A percentile compares a stretch with the other conserved stretches of the same genome.
These are phyloP conservation scores for Starmerella stellata DNA, from an alignment of 805 yeast species.

Conservation along the genomic window DNA sequence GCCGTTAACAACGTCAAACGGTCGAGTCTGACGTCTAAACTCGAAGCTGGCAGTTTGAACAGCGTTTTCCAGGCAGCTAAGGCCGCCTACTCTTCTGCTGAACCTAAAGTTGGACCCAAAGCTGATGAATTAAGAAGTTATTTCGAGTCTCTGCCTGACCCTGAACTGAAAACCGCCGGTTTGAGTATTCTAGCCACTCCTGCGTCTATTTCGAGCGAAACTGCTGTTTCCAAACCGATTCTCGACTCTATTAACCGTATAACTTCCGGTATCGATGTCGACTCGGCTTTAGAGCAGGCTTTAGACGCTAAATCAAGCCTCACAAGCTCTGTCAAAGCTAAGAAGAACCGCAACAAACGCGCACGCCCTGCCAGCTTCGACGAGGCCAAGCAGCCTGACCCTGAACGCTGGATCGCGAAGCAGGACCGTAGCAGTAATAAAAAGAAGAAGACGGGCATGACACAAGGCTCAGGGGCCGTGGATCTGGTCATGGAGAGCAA, in stretches of 20 bases:
- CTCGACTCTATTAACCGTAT: conserved; percentile 12
- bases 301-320: background rate
- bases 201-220: background rate
- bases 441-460: conserved; percentile 36
- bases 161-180: conserved; percentile 2
- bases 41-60: background rate
- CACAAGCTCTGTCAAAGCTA: background rate
- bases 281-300: conserved; percentile 4
- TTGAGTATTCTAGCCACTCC: conserved; percentile 6
- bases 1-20: background rate
- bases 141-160: background rate
- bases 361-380: conserved; percentile 30
- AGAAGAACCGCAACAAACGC: conserved; percentile 17
- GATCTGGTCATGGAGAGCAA: background rate
- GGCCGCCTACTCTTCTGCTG: background rate
- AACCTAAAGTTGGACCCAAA: background rate
- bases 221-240: conserved; percentile 1
- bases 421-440: conserved; percentile 74
- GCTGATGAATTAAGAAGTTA: background rate
- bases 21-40: background rate
- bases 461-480: conserved; percentile 23
- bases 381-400: conserved; percentile 28
- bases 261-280: conserved; percentile 18
- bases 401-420: conserved; percentile 84
- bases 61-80: too few relatives aligned